Base-by-base conservation (phyloP, 2,329 filamentous ascomycete genomes). In the Apiospora phragmitis region DNA sequence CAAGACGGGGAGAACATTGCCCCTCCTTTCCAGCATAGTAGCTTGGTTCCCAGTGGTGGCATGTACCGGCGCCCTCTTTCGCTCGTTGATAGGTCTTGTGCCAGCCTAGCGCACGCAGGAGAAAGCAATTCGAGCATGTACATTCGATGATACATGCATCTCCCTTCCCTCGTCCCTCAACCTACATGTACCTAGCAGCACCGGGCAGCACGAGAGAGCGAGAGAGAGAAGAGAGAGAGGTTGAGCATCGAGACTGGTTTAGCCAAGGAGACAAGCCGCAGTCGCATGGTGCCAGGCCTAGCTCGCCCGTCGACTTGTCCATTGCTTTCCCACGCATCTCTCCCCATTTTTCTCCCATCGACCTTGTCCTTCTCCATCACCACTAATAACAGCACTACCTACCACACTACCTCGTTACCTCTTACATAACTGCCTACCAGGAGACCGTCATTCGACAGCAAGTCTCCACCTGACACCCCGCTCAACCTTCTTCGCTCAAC, bases 381-480 rank as follows among this genome's bases (percentile, higher is more conserved):
- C 55, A 62, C 55, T 62, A 62, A 62, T 62, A 62, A 62, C 55
- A 62, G 32, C 18, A 62, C 55, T 62, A 55, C 67, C 67, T 55
- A 29, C 67, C 45, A 49, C 67, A 68, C 67, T 49, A 68, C 45
- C 45, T 55, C 67, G 35, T 68, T 62, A 62, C 55, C 55, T 62
- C 55, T 62, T 68, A 68, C 67, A 68, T 68, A 68, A 68, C 67
- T 49, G 45, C 47, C 45, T 49, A 38, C 45, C 24, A 49, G 45
- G 35, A 49, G 67, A 29, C 67, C 67, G 67, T 68, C 67, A 68
- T 68, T 68, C 67, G 67, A 68, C 67, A 68, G 67, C 45, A 68
- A 51, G 43, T 68, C 67, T 68, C 67, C 67, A 68, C 67, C 47
- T 68, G 67, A 41, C 67, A 68, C 67, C 67, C 67, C 67, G 45